Evolutionary conservation across 768 basidiomycete genomes (phyloP), one percentile per base, ranked within the genome.

Genomic region (Lentinula boryana): DNA sequence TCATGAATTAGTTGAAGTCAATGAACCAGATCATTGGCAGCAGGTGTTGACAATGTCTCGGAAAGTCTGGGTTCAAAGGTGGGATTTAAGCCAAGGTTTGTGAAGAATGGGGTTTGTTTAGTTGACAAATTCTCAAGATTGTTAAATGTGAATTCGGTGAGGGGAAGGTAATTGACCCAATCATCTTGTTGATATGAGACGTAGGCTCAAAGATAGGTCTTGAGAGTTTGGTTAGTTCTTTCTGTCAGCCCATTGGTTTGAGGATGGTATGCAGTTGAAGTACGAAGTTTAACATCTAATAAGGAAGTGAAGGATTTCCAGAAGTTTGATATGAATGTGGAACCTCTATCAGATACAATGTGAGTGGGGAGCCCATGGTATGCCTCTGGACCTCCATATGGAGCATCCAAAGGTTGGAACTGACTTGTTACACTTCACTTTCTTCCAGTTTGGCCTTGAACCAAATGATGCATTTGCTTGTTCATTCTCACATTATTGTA

Each of bases 91-190:
- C 12, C 73, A 35, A 65, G 63, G 58, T 75, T 75, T 21, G 75
- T 67, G 32, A 70, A 76, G 67, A 78, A 78, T 3, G 75, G 78
- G 13, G 74, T 68, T 46, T 68, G 62, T 40, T 68, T 62, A 38
- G 75, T 78, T 0, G 76, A 71, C 1, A 68, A 35, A 54, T 74
- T 74, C 2, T 62, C 59, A 27, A 64, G 36, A 48, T 78, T 77
- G 63, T 80, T 81, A 67, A 71, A 76, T 0, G 69, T 63, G 61
- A 80, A 80, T 62, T 80, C 74, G 3, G 75, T 73, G n/a, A 79
- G 64, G 0, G 76, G 70, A 0, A 80, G 68, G 40, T 69, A 72
- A 15, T 76, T 70, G 4, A 70, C 70, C 78, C 77, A 80, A 60
- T 80, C 66, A 55, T 79, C 74, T 59, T 80, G 80, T 21, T 77